Conservation (phyloP, 768 basidiomycete species). For the Paxillus ammoniavirescens region DNA sequence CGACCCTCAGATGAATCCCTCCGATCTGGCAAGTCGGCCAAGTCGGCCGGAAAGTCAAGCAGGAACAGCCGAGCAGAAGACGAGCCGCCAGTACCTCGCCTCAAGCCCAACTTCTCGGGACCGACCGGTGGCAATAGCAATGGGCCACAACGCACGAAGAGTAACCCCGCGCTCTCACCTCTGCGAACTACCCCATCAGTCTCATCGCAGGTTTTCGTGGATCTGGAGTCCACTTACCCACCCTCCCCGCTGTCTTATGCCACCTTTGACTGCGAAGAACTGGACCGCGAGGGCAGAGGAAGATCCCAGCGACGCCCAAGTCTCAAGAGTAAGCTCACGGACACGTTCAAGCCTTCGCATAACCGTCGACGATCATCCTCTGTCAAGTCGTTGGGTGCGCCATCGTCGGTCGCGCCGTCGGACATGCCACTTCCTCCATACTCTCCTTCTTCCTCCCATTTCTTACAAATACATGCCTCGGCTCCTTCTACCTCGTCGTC, state of each 20-base stretch:
- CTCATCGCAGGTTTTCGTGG: conserved; percentile 27
- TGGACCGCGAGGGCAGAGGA: conserved; percentile 25
- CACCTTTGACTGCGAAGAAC: conserved; percentile 24
- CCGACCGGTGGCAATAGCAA: conserved; percentile 11
- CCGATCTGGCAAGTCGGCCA: conserved; percentile 38
- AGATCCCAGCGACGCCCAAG: conserved; percentile 29
- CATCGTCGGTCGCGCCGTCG: conserved; percentile 22
- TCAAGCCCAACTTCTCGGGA: conserved; percentile 26
- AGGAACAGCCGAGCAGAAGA: conserved; percentile 26
- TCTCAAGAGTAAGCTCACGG: conserved; percentile 32
- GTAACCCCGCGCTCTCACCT: conserved; percentile 43
- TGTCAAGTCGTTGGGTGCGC: conserved; percentile 32
- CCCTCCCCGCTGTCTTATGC: conserved; percentile 28
- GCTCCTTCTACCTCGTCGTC: conserved; percentile 13
- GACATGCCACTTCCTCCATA: conserved; percentile 24
- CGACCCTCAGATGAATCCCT: conserved; percentile 40
- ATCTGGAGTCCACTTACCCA: conserved; percentile 22
- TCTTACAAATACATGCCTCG: conserved; percentile 8
- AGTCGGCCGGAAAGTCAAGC: conserved; percentile 31
- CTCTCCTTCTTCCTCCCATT: conserved; percentile 17
- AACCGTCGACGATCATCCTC: conserved; percentile 34
- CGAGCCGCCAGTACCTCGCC: conserved; percentile 30
- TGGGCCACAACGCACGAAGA: conserved; percentile 43
- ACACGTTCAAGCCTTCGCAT: conserved; percentile 30
- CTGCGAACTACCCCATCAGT: conserved; percentile 19